Evolutionary conservation across 179 eudicot genomes (phyloP).

Genomic region (Silene coronaria): DNA sequence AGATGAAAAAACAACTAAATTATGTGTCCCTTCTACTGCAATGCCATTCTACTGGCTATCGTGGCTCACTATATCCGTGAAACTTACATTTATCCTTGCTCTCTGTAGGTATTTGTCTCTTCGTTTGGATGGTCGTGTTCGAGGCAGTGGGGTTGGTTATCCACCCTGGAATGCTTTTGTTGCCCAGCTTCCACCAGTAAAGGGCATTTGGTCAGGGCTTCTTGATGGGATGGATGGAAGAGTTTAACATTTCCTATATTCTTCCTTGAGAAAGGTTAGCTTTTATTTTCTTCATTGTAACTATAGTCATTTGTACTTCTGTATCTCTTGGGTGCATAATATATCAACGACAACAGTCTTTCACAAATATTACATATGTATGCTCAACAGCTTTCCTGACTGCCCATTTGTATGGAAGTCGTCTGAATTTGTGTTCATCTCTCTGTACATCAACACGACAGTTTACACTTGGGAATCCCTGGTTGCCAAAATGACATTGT

Average conservation of each 20-base stretch:
- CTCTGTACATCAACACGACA: conserved; percentile 4
- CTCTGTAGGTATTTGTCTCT: conserved; percentile 72
- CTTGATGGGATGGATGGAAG: conserved; percentile 97
- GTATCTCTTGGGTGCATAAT: conserved; percentile 4
- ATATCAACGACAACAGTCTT: not conserved
- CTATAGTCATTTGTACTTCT: not conserved
- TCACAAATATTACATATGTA: not conserved
- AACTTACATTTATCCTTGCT: not conserved
- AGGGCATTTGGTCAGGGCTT: conserved; percentile 92
- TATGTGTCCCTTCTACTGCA: not conserved
- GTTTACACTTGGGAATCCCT: not conserved
- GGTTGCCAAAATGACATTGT: not conserved
- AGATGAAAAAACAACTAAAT: not conserved
- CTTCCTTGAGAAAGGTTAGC: conserved; percentile 24
- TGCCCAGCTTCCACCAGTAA: conserved; percentile 77
- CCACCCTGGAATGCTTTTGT: conserved; percentile 99
- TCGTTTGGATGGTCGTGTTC: conserved; percentile 90
- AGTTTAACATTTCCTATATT: conserved; percentile 35
- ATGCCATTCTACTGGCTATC: not conserved
- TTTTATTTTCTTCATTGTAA: conserved; percentile 13
- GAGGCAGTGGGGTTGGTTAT: conserved; percentile 96
- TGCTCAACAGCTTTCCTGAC: not conserved
- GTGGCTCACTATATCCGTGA: not conserved
- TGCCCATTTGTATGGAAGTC: not conserved
- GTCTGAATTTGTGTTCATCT: not conserved